A percentile compares a stretch with the other conserved stretches of the same genome.
Conservation (phyloP, 768 basidiomycete genomes). For the Macrolepiota fuliginosa region DNA sequence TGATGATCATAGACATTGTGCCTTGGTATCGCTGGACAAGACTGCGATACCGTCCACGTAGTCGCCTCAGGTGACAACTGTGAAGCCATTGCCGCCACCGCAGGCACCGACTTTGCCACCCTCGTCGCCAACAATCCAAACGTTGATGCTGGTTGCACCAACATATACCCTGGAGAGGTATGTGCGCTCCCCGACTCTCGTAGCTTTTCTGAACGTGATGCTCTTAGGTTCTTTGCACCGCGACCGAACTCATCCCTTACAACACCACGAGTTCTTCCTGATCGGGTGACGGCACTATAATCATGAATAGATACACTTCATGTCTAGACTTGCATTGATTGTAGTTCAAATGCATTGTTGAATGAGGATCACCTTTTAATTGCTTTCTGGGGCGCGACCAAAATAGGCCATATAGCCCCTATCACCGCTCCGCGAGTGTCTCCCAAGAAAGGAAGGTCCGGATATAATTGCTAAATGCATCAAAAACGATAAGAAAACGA, state of each 20-base stretch:
- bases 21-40: constrained; percentile 52
- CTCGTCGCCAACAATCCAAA: constrained; percentile 67
- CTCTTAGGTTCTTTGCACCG: constrained; percentile 1
- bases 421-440: not conserved
- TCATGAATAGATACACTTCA: too few species aligned
- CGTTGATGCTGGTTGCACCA: constrained; percentile 46
- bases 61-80: constrained; percentile 53
- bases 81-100: constrained; percentile 33
- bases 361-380: too few species aligned
- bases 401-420: not conserved
- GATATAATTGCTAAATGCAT: not conserved
- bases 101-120: constrained; percentile 41
- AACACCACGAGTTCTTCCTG: not conserved
- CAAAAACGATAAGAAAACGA: not conserved
- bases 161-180: constrained; percentile 63
- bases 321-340: too few species aligned
- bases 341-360: too few species aligned
- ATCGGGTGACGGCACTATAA: not conserved
- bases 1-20: constrained; percentile 38
- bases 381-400: not conserved
- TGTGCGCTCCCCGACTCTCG: not conserved
- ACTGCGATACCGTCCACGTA: constrained; percentile 52
- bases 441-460: not conserved
- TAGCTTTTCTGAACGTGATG: not conserved
- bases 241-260: not conserved